These are phyloP conservation scores for Nyctanthes arbortristis DNA, from an alignment of 257 asterid genomes.

Conservation along the genomic window DNA sequence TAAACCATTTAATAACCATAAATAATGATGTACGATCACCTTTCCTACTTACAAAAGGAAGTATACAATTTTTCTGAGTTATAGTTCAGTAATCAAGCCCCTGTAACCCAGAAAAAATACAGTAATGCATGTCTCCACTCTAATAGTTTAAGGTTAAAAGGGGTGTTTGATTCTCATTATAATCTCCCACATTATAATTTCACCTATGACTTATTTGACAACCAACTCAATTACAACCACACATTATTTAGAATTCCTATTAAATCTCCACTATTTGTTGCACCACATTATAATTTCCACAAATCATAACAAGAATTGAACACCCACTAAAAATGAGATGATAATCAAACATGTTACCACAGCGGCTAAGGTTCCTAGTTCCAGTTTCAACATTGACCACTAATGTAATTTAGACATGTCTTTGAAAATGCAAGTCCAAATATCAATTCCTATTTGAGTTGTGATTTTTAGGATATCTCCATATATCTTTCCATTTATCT, in stretches of 20 bases:
- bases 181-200: too few relatives aligned
- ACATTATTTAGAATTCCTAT: too few relatives aligned
- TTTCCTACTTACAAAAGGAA: background rate
- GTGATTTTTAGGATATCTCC: background rate
- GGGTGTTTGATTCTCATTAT: too few relatives aligned
- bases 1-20: slow-evolving; percentile 17
- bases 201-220: too few relatives aligned
- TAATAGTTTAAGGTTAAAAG: background rate
- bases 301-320: too few relatives aligned
- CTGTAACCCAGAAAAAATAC: background rate
- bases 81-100: background rate
- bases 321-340: too few relatives aligned
- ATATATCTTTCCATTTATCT: background rate
- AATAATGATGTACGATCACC: background rate
- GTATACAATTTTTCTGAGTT: too few relatives aligned
- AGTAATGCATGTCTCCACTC: background rate
- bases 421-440: background rate
- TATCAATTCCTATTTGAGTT: background rate
- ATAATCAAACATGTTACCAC: background rate
- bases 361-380: background rate
- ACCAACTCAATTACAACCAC: too few relatives aligned
- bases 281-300: too few relatives aligned
- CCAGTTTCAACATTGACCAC: background rate
- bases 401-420: background rate
- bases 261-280: too few relatives aligned